A percentile compares a stretch with the other conserved stretches of the same genome.
Evolutionary conservation across 257 asterid genomes (phyloP).

Genomic region (Cruciata laevipes): DNA sequence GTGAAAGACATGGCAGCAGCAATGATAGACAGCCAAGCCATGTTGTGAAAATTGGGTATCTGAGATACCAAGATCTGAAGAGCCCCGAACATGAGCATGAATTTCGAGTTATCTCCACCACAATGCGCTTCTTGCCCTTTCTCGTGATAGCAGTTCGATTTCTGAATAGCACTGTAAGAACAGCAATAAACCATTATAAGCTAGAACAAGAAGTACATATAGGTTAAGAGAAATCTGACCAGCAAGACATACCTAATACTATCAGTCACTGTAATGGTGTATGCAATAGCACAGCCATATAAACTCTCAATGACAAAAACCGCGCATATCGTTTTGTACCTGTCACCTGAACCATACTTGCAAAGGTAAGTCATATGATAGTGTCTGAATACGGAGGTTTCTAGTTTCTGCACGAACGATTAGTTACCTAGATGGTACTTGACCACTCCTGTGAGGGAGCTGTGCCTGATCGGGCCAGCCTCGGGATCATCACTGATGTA

Average conservation of each 20-base stretch:
- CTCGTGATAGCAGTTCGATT: slow-evolving; percentile 58
- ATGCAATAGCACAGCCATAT: slow-evolving; percentile 36
- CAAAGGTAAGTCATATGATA: not conserved
- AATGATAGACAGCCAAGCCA: slow-evolving; percentile 52
- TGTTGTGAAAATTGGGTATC: slow-evolving; percentile 60
- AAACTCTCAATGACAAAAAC: slow-evolving; percentile 31
- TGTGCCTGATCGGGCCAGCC: slow-evolving; percentile 28
- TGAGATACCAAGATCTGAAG: slow-evolving; percentile 56
- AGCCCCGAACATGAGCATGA: slow-evolving; percentile 46
- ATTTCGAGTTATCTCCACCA: slow-evolving; percentile 29
- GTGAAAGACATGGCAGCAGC: slow-evolving; percentile 69
- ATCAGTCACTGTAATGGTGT: slow-evolving; percentile 33
- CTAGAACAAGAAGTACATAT: not conserved
- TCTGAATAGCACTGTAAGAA: slow-evolving; percentile 54
- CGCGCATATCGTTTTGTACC: slow-evolving; percentile 27
- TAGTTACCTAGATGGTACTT: slow-evolving; percentile 25
- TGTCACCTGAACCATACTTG: slow-evolving; percentile 24
- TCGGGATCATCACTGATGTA: slow-evolving; percentile 35
- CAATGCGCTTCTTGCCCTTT: slow-evolving; percentile 46
- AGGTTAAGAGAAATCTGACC: slow-evolving; percentile 13
- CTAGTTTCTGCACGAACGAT: not conserved
- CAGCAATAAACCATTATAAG: not conserved
- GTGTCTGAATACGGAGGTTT: not conserved
- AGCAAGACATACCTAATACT: slow-evolving; percentile 16
- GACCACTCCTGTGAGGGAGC: slow-evolving; percentile 62